Percentiles rank a stretch among this genome's conserved stretches.
phyloP scores from a whole-genome alignment of 805 yeast genomes.

The Sungouiozyma intestinalis region DNA sequence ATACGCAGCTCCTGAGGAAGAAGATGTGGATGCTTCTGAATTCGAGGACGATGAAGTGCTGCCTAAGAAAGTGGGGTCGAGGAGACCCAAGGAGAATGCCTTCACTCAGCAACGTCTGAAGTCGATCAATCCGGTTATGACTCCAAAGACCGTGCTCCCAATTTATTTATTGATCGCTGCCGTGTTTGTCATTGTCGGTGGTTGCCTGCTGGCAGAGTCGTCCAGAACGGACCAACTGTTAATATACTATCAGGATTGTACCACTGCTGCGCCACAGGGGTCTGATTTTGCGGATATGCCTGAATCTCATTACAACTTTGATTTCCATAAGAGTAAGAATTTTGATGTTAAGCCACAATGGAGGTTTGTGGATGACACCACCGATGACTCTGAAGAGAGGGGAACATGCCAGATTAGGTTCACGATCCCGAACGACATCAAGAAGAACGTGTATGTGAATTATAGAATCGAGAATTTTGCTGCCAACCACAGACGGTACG shows the following conservation, averaged over 20 bases:
- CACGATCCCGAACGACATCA: slow-evolving; percentile 58
- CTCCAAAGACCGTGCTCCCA: slow-evolving; percentile 84
- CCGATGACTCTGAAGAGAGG: slow-evolving; percentile 41
- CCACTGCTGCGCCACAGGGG: slow-evolving; percentile 35
- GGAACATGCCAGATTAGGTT: slow-evolving; percentile 66
- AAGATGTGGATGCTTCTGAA: slow-evolving; percentile 28
- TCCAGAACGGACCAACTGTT: slow-evolving; percentile 60
- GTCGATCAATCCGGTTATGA: slow-evolving; percentile 67
- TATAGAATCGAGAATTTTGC: slow-evolving; percentile 81
- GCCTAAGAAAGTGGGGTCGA: slow-evolving; percentile 36
- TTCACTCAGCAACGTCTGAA: slow-evolving; percentile 58
- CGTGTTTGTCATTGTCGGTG: slow-evolving; percentile 86
- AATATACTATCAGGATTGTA: slow-evolving; percentile 71
- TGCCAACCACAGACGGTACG: slow-evolving; percentile 93
- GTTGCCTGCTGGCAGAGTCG: slow-evolving; percentile 64
- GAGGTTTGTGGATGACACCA: slow-evolving; percentile 41
- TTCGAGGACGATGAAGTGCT: slow-evolving; percentile 32
- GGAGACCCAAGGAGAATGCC: slow-evolving; percentile 63
- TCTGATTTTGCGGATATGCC: slow-evolving; percentile 44
- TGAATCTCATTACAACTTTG: slow-evolving; percentile 39
- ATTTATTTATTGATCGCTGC: slow-evolving; percentile 61
- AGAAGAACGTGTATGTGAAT: slow-evolving; percentile 65
- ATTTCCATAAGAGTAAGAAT: slow-evolving; percentile 40
- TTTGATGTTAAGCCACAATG: slow-evolving; percentile 46
- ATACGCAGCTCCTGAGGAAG: slow-evolving; percentile 17